Conservation (phyloP, 2,329 filamentous ascomycete species). For the Aspergillus ruber region DNA sequence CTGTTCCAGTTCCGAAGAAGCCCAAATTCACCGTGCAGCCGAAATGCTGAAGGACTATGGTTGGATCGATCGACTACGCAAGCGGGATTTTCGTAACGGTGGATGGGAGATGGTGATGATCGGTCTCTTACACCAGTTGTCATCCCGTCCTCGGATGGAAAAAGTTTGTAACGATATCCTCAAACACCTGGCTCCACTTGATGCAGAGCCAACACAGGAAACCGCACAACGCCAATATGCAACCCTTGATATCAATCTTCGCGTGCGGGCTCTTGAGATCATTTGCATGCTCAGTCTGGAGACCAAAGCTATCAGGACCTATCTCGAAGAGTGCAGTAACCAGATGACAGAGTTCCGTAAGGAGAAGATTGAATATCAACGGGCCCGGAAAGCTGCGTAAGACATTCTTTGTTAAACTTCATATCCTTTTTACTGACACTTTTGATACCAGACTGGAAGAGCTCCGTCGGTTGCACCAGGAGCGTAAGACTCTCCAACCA, state of each 20-base stretch:
- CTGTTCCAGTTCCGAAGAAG: constrained; percentile 30
- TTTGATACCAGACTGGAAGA: constrained; percentile 32
- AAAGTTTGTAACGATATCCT: constrained; percentile 73
- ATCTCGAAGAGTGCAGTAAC: constrained; percentile 86
- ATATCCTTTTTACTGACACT: background rate
- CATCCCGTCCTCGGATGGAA: constrained; percentile 64
- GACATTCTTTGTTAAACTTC: constrained; percentile 20
- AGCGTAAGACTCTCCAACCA: constrained; percentile 43
- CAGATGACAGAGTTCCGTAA: constrained; percentile 94
- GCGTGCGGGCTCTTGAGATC: constrained; percentile 73
- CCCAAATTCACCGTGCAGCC: constrained; percentile 50
- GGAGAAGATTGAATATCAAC: constrained; percentile 88
- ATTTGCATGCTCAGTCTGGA: constrained; percentile 79
- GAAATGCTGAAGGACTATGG: constrained; percentile 68
- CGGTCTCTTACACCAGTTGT: constrained; percentile 77
- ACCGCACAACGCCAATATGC: constrained; percentile 68
- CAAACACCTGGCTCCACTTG: constrained; percentile 69
- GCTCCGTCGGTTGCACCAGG: constrained; percentile 41
- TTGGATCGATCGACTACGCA: constrained; percentile 79
- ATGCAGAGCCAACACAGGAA: constrained; percentile 67
- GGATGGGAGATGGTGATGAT: constrained; percentile 90
- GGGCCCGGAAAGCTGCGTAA: constrained; percentile 60
- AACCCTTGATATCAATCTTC: constrained; percentile 72
- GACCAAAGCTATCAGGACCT: constrained; percentile 77
- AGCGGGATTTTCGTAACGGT: constrained; percentile 77